Conservation (phyloP, 2,329 filamentous ascomycete genomes). For the Amylocarpus encephaloides region DNA sequence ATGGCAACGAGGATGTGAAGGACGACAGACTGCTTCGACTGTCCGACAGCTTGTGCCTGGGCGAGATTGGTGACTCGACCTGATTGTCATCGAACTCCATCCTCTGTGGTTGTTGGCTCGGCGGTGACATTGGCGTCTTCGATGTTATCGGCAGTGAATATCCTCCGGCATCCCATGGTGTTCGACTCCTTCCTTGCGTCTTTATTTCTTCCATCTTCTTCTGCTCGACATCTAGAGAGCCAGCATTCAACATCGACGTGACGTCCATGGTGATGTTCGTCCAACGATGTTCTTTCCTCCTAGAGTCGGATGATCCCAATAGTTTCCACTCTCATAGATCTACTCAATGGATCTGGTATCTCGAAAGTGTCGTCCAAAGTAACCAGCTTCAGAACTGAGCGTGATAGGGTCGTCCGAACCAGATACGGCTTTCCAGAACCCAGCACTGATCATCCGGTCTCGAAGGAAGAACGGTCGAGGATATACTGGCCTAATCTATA, state of each 20-base stretch:
- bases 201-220: slow-evolving; percentile 14
- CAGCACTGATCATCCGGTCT: slow-evolving; percentile 17
- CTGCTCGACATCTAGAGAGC: slow-evolving; percentile 26
- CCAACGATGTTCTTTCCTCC: neutral
- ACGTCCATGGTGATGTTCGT: slow-evolving; percentile 29
- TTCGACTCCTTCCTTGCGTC: slow-evolving; percentile 26
- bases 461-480: slow-evolving; percentile 14
- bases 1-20: slow-evolving; percentile 29
- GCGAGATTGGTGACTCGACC: slow-evolving; percentile 18
- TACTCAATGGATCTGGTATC: neutral
- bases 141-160: slow-evolving; percentile 31
- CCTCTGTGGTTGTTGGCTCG: slow-evolving; percentile 8
- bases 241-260: slow-evolving; percentile 30
- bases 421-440: slow-evolving; percentile 20
- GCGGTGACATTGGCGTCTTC: slow-evolving; percentile 8
- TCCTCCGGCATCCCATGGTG: slow-evolving; percentile 33
- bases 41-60: slow-evolving; percentile 30
- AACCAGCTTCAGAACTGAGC: slow-evolving; percentile 8
- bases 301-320: neutral
- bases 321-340: slow-evolving; percentile 1
- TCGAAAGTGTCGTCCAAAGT: slow-evolving; percentile 8
- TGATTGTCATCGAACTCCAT: slow-evolving; percentile 22
- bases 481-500: slow-evolving; percentile 24
- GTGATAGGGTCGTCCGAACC: slow-evolving; percentile 13
- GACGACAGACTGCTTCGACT: slow-evolving; percentile 31